Conservation (phyloP, 2,329 filamentous ascomycete genomes). For the Tolypocladium album region DNA sequence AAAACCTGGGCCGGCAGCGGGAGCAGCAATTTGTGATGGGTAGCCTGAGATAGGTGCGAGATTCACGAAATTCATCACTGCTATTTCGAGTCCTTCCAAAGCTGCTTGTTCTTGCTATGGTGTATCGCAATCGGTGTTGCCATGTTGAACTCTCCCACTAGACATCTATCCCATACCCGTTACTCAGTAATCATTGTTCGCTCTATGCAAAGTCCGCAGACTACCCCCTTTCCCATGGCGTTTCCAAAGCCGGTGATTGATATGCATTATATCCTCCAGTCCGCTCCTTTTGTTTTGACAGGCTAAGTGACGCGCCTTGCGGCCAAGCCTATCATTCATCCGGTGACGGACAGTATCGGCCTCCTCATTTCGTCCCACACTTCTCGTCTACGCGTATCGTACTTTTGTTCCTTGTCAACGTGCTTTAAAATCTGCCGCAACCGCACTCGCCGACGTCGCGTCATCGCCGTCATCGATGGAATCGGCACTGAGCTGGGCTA, state of each 20-base stretch:
- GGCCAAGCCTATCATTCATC: neutral
- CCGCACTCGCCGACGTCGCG: slow-evolving; percentile 4
- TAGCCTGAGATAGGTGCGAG: neutral
- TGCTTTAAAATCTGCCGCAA: slow-evolving; percentile 1
- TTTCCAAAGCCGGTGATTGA: neutral
- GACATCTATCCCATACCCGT: neutral
- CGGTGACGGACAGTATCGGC: neutral
- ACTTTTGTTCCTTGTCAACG: slow-evolving; percentile 3
- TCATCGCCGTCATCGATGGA: slow-evolving; percentile 10
- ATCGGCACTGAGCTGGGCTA: slow-evolving; percentile 19
- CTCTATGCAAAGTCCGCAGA: neutral
- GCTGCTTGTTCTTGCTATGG: neutral
- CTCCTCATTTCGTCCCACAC: neutral
- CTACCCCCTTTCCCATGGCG: neutral
- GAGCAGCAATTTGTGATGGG: neutral
- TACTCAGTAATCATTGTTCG: neutral
- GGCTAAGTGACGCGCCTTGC: too few relatives aligned
- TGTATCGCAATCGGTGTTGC: neutral
- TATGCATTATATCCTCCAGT: neutral
- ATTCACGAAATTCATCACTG: neutral
- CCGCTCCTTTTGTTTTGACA: neutral
- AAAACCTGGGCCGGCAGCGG: neutral
- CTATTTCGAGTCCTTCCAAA: neutral
- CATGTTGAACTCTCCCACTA: neutral
- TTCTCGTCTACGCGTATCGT: slow-evolving; percentile 5